phyloP scores from a whole-genome alignment of 179 eudicot genomes.

The Silene noctiflora region DNA sequence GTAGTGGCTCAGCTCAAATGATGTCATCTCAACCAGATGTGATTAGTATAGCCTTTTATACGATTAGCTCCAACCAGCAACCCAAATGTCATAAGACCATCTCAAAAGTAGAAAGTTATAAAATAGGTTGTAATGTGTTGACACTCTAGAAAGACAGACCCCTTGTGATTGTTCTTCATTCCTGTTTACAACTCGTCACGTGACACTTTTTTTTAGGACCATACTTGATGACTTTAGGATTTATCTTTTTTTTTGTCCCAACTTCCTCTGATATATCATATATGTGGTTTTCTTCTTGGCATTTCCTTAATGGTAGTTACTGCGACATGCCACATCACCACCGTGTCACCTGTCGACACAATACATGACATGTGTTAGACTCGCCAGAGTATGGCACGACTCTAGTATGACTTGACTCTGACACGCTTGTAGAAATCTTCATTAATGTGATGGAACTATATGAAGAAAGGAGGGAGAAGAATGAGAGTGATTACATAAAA shows the following conservation, averaged over 20 bases:
- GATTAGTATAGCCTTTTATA: background rate
- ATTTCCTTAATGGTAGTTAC: too few relatives aligned
- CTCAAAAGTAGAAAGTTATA: background rate
- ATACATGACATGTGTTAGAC: too few relatives aligned
- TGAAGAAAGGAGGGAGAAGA: too few relatives aligned
- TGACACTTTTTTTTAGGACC: background rate
- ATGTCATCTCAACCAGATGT: background rate
- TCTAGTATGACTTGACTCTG: too few relatives aligned
- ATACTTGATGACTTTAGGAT: too few relatives aligned
- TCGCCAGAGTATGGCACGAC: too few relatives aligned
- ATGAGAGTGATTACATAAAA: too few relatives aligned
- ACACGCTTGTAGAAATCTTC: too few relatives aligned
- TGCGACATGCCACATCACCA: too few relatives aligned
- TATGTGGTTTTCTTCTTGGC: background rate
- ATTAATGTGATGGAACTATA: too few relatives aligned
- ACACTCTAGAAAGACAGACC: background rate
- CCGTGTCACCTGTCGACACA: too few relatives aligned
- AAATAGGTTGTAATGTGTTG: background rate
- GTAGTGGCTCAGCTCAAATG: background rate
- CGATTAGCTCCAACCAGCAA: background rate
- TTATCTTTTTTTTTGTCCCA: background rate
- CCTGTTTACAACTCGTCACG: background rate
- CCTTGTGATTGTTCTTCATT: background rate
- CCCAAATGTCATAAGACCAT: background rate
- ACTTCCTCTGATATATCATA: background rate